Percentiles rank a stretch among this genome's conserved stretches.
phyloP scores from a whole-genome alignment of 2,329 filamentous ascomycete species.

The Calonectria pseudoturangicola region DNA sequence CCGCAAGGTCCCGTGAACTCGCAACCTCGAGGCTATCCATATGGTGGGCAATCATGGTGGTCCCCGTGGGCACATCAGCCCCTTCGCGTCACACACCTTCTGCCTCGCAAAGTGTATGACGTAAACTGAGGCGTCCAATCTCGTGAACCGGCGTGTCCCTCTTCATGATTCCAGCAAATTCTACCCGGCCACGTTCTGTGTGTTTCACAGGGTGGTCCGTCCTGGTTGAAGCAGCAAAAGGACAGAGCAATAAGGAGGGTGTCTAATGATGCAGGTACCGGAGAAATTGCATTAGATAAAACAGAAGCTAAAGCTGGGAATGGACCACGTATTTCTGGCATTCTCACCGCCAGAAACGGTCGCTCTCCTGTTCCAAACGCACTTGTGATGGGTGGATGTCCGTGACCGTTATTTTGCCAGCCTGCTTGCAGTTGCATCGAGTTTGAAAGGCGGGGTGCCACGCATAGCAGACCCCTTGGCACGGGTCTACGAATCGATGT shows the following conservation, averaged over 20 bases:
- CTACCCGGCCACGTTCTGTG: background rate
- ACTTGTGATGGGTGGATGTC: background rate
- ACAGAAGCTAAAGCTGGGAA: background rate
- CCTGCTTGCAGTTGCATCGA: background rate
- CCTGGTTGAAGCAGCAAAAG: background rate
- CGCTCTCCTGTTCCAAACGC: background rate
- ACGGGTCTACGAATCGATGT: no score
- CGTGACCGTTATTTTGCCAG: background rate
- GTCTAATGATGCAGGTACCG: slow-evolving; percentile 23
- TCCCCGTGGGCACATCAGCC: slow-evolving; percentile 29
- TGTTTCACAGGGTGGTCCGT: background rate
- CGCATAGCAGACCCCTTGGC: no score
- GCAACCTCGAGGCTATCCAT: background rate
- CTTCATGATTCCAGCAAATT: slow-evolving; percentile 6
- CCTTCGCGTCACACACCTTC: slow-evolving; percentile 12
- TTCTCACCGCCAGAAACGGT: background rate
- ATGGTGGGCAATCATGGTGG: slow-evolving; percentile 1
- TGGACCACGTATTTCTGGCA: background rate
- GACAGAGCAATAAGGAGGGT: background rate
- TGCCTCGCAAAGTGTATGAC: slow-evolving; percentile 13
- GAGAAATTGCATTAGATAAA: slow-evolving; percentile 7
- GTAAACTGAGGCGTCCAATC: slow-evolving; percentile 7
- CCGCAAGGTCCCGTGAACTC: slow-evolving; percentile 29
- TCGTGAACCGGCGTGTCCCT: background rate
- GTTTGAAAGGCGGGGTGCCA: no score